phyloP scores from a whole-genome alignment of 2,329 filamentous ascomycete species.

The Aspergillus vadensis region DNA sequence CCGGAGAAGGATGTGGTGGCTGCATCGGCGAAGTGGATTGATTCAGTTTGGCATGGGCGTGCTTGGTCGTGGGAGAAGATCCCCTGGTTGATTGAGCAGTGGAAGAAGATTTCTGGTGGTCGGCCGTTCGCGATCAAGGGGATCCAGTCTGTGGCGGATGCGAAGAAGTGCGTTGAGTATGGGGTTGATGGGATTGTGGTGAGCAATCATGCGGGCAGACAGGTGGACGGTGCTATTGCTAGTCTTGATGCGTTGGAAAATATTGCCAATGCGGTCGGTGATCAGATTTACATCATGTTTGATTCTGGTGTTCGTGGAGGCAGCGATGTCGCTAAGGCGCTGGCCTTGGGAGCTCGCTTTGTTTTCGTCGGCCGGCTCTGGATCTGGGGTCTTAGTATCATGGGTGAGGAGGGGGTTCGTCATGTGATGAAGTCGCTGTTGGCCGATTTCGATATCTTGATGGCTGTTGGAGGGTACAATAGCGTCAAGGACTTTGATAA shows the following conservation, averaged over 20 bases:
- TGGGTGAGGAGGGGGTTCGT: conserved; percentile 61
- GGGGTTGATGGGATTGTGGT: conserved; percentile 70
- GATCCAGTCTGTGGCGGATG: conserved; percentile 68
- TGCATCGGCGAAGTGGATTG: conserved; percentile 64
- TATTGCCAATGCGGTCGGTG: conserved; percentile 56
- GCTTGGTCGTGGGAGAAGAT: conserved; percentile 68
- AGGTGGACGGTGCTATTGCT: conserved; percentile 63
- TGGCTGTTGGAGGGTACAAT: conserved; percentile 61
- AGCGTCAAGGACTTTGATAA: conserved; percentile 56
- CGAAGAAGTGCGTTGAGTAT: conserved; percentile 58
- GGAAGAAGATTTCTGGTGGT: conserved; percentile 57
- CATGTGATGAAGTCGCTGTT: conserved; percentile 65
- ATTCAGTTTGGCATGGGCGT: conserved; percentile 65
- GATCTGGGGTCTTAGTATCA: conserved; percentile 62
- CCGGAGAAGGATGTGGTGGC: conserved; percentile 53
- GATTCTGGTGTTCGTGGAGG: conserved; percentile 61
- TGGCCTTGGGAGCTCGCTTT: conserved; percentile 63
- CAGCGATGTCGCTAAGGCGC: conserved; percentile 62
- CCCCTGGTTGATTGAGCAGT: conserved; percentile 62
- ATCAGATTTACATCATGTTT: conserved; percentile 58
- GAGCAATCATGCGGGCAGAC: conserved; percentile 70
- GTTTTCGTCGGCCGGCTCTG: conserved; percentile 64
- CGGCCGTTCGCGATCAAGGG: conserved; percentile 68
- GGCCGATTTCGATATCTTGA: conserved; percentile 63
- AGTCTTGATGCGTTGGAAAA: conserved; percentile 62